Evolutionary conservation across 2,329 filamentous ascomycete genomes (phyloP).

Genomic region (Aureobasidium lini): DNA sequence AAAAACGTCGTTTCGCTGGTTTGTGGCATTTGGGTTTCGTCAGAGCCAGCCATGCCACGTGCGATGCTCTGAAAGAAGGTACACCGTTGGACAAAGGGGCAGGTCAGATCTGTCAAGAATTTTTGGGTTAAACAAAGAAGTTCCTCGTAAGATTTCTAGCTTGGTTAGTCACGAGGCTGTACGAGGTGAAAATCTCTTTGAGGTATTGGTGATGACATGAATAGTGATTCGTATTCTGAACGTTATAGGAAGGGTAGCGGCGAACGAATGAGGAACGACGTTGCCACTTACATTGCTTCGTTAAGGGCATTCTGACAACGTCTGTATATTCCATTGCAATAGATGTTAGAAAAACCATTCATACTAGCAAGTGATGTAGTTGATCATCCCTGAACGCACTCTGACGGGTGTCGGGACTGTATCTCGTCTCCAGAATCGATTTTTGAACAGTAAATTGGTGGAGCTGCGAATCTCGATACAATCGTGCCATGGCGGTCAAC

Average conservation of each 20-base stretch:
- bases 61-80: not conserved
- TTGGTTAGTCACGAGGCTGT: not conserved
- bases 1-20: not conserved
- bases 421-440: too few relatives aligned
- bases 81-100: not conserved
- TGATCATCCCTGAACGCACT: too few relatives aligned
- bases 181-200: not conserved
- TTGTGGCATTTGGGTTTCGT: not conserved
- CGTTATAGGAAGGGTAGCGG: too few relatives aligned
- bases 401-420: too few relatives aligned
- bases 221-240: not conserved
- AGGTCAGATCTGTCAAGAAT: not conserved
- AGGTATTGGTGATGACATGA: too few relatives aligned
- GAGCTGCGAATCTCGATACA: not conserved
- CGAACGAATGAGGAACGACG: not conserved
- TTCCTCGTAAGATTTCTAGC: not conserved
- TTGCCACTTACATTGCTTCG: not conserved
- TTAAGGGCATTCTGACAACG: not conserved
- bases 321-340: not conserved
- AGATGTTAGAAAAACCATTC: too few relatives aligned
- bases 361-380: too few relatives aligned
- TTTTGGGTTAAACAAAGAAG: not conserved
- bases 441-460: too few relatives aligned
- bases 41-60: not conserved
- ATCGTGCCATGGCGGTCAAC: not conserved